Conservation (phyloP, 2,329 filamentous ascomycete genomes). For the Chaetomium sp. region DNA sequence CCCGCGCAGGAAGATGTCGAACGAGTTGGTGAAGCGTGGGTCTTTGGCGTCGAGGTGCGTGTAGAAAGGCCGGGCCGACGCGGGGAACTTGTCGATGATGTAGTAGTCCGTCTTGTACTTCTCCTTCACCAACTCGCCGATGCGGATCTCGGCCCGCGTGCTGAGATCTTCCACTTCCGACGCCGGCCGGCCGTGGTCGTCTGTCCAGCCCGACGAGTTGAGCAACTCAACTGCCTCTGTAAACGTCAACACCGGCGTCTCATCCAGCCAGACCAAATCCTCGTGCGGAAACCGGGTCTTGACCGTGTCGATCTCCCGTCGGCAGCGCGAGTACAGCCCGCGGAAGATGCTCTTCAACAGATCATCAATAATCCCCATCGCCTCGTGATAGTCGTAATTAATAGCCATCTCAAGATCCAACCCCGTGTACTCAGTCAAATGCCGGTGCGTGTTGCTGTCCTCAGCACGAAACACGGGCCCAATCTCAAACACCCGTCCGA, state of each 20-base stretch:
- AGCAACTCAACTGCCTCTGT: conserved; percentile 73
- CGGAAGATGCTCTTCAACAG: conserved; percentile 76
- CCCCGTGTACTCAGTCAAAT: conserved; percentile 91
- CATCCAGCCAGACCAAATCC: conserved; percentile 78
- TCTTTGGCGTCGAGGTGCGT: conserved; percentile 76
- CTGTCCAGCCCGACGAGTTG: conserved; percentile 67
- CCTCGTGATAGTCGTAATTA: conserved; percentile 82
- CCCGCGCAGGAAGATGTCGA: conserved; percentile 89
- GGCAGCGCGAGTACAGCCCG: conserved; percentile 61
- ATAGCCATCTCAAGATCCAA: conserved; percentile 91
- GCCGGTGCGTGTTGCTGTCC: conserved; percentile 91
- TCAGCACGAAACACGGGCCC: conserved; percentile 89
- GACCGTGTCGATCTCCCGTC: conserved; percentile 66
- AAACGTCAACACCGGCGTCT: conserved; percentile 79
- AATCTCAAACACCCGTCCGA: conserved; percentile 82
- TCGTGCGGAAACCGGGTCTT: conserved; percentile 81
- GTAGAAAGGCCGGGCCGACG: conserved; percentile 80
- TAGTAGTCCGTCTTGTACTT: conserved; percentile 89
- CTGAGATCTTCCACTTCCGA: conserved; percentile 73
- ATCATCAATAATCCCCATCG: conserved; percentile 68
- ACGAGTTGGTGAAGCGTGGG: conserved; percentile 74
- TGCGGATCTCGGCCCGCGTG: conserved; percentile 78
- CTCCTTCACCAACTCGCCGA: conserved; percentile 78
- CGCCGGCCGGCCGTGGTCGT: conserved; percentile 67
- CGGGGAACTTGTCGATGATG: conserved; percentile 88